Evolutionary conservation across 805 yeast species (phyloP).

Genomic region (Alloascoidea africana): DNA sequence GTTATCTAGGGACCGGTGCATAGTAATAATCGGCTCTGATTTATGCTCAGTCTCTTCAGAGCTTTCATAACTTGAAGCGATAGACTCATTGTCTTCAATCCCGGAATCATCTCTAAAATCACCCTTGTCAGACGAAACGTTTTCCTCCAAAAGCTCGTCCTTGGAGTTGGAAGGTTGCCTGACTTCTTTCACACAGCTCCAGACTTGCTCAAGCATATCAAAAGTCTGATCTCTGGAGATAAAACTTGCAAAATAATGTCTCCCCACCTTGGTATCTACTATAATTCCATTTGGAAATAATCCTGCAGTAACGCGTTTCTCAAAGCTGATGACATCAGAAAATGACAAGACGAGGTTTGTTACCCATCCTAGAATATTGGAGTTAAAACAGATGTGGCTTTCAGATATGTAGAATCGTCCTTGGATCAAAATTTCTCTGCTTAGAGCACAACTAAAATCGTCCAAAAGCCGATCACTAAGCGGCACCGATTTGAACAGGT

Average conservation of each 20-base stretch:
- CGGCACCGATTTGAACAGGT: slow-evolving; percentile 34
- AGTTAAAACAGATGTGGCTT: slow-evolving; percentile 42
- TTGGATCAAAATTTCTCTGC: slow-evolving; percentile 50
- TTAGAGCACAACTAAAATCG: slow-evolving; percentile 51
- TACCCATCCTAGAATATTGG: slow-evolving; percentile 54
- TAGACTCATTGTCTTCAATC: not conserved
- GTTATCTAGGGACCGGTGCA: too few relatives aligned
- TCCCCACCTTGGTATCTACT: slow-evolving; percentile 46
- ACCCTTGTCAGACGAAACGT: not conserved
- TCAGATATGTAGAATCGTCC: slow-evolving; percentile 49
- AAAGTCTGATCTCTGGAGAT: slow-evolving; percentile 41
- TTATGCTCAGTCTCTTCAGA: too few relatives aligned
- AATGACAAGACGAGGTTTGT: slow-evolving; percentile 43
- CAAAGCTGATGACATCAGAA: slow-evolving; percentile 46
- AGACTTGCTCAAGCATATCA: slow-evolving; percentile 37
- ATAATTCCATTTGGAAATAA: slow-evolving; percentile 58
- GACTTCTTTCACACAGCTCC: slow-evolving; percentile 26
- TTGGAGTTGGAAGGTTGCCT: slow-evolving; percentile 2
- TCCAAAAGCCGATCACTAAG: slow-evolving; percentile 36
- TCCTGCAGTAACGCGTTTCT: slow-evolving; percentile 50
- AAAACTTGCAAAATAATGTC: slow-evolving; percentile 50
- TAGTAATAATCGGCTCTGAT: too few relatives aligned
- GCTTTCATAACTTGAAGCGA: not conserved
- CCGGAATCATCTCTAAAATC: slow-evolving; percentile 4
- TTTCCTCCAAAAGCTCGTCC: not conserved